Percentiles rank a stretch among this genome's conserved stretches.
phyloP scores from a whole-genome alignment of 129 eudicot species.

The Dittrichia graveolens region DNA sequence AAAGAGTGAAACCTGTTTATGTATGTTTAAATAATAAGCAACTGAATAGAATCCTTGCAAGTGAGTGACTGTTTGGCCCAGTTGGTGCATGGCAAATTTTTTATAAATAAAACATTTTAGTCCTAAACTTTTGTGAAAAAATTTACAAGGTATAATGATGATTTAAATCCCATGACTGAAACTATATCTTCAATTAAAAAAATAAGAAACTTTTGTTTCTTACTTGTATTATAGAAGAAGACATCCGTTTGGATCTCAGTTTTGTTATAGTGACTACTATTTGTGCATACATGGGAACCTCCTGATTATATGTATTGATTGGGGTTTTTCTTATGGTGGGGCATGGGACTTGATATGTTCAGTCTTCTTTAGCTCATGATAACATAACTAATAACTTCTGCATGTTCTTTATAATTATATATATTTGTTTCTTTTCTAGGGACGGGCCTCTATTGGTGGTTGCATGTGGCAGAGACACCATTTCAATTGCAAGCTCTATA shows the following conservation, averaged over 20 bases:
- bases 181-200: no score
- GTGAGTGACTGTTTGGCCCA: not conserved
- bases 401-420: constrained; percentile 2
- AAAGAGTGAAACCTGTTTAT: constrained; percentile 22
- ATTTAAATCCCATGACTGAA: no score
- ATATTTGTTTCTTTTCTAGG: constrained; percentile 43
- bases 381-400: constrained; percentile 17
- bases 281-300: not conserved
- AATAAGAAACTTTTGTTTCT: no score
- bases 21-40: constrained; percentile 6
- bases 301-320: not conserved
- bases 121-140: no score
- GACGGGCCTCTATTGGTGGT: constrained; percentile 91
- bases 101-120: no score
- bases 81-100: constrained; percentile 5
- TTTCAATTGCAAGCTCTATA: constrained; percentile 87
- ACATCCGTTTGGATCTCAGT: not conserved
- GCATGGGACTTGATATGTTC: not conserved
- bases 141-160: no score
- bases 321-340: not conserved
- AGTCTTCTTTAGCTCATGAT: constrained; percentile 14
- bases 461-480: constrained; percentile 98
- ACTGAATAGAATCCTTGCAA: constrained; percentile 14
- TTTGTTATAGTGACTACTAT: not conserved
- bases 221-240: not conserved